Percentiles rank a stretch among this genome's conserved stretches.
Conservation (phyloP, 75 land plant species). For the Isoetes taiwanensis region DNA sequence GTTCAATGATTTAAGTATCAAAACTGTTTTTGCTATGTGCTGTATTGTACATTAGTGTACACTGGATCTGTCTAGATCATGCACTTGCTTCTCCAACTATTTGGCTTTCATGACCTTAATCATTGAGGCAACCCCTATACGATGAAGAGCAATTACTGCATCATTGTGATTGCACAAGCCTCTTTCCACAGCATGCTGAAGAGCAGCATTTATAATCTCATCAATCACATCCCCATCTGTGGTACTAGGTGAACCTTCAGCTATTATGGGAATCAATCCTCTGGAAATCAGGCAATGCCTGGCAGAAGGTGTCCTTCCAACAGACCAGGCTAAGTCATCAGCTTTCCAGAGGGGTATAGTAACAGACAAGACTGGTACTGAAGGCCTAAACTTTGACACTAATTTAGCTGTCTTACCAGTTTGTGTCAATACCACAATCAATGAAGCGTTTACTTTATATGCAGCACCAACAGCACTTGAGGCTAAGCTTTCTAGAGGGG, state of each 20-base stretch:
- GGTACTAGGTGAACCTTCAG: neutral
- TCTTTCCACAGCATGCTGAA: neutral
- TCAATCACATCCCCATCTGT: neutral
- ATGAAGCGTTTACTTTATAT: constrained; percentile 4
- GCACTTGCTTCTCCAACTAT: no score
- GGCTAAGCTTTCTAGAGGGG: constrained; percentile 56
- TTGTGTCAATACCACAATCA: neutral
- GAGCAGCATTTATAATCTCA: neutral
- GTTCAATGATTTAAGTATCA: no score
- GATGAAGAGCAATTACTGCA: neutral
- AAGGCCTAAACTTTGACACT: neutral
- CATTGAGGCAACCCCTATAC: neutral
- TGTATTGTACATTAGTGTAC: no score
- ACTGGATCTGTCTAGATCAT: no score
- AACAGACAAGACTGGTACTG: constrained; percentile 45
- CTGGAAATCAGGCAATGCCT: neutral
- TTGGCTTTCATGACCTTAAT: neutral
- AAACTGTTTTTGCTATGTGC: no score
- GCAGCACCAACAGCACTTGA: constrained; percentile 54
- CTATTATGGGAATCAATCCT: neutral
- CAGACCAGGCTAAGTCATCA: constrained; percentile 48
- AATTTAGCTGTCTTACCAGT: neutral
- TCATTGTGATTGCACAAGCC: neutral
- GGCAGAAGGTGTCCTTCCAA: neutral
- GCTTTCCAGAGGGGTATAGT: constrained; percentile 50